Percentiles rank a stretch among this genome's conserved stretches.
phyloP scores from a whole-genome alignment of 495 filamentous ascomycete species.

The Aspergillus mulundensis region DNA sequence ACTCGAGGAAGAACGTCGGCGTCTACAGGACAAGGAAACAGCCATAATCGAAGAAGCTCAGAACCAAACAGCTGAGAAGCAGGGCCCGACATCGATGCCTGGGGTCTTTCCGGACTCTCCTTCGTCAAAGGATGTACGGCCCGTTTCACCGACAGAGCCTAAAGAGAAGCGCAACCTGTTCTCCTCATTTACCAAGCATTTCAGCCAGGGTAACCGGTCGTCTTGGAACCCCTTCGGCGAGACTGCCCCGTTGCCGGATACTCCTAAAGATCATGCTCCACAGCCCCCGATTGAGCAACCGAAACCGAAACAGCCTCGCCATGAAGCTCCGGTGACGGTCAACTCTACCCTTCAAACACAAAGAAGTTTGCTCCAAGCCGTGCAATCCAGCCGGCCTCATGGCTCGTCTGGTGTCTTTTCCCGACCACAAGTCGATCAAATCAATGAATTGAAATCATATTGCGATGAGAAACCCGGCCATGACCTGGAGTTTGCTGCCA shows the following conservation, averaged over 20 bases:
- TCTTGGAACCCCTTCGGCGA: conserved; percentile 22
- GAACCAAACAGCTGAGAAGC: conserved; percentile 27
- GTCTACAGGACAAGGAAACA: conserved; percentile 59
- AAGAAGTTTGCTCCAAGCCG: conserved; percentile 68
- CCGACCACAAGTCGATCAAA: conserved; percentile 63
- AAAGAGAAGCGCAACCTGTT: conserved; percentile 54
- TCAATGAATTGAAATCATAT: conserved; percentile 84
- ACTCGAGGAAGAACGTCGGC: conserved; percentile 66
- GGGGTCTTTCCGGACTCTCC: conserved; percentile 64
- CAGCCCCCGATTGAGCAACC: conserved; percentile 42
- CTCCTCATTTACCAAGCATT: conserved; percentile 56
- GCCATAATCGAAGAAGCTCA: conserved; percentile 41
- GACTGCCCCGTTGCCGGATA: conserved; percentile 23
- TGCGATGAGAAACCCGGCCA: conserved; percentile 80
- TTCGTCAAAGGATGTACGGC: conserved; percentile 35
- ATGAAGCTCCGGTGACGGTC: conserved; percentile 36
- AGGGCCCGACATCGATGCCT: conserved; percentile 50
- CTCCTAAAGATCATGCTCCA: conserved; percentile 38
- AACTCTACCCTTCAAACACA: conserved; percentile 50
- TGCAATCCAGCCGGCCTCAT: conserved; percentile 76
- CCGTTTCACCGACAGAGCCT: conserved; percentile 23
- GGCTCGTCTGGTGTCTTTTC: conserved; percentile 67
- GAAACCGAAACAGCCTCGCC: conserved; percentile 28
- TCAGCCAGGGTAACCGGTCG: conserved; percentile 51
- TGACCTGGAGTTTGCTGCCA: conserved; percentile 71